A percentile compares a stretch with the other conserved stretches of the same genome.
phyloP scores from a whole-genome alignment of 495 filamentous ascomycete genomes.

The Pyronema domesticum region DNA sequence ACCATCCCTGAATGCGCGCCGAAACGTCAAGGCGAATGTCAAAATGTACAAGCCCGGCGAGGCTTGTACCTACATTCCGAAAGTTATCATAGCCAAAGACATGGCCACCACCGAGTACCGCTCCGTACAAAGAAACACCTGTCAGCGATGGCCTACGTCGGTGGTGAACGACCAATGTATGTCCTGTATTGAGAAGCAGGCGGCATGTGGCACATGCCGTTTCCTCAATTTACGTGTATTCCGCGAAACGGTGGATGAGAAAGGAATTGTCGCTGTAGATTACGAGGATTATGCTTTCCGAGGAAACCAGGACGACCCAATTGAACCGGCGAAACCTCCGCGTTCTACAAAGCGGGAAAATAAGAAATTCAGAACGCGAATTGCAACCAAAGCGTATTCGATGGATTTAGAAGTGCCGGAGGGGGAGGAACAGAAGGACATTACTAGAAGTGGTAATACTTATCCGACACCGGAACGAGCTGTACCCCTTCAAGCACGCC shows the following conservation, averaged over 20 bases:
- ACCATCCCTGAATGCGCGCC: no score
- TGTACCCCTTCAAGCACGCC: background rate
- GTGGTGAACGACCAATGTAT: constrained; percentile 10
- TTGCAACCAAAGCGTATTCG: background rate
- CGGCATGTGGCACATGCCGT: constrained; percentile 12
- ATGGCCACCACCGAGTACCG: background rate
- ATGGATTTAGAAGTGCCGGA: background rate
- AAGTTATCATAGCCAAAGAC: background rate
- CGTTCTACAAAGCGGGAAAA: background rate
- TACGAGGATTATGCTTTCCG: constrained; percentile 9
- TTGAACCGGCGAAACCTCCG: background rate
- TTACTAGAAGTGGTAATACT: background rate
- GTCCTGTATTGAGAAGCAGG: constrained; percentile 18
- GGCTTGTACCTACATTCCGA: background rate
- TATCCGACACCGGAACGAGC: background rate
- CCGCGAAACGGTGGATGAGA: background rate
- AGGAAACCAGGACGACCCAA: constrained; percentile 3
- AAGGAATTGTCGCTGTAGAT: background rate
- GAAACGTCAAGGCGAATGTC: background rate
- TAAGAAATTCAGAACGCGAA: background rate
- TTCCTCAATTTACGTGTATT: constrained; percentile 18
- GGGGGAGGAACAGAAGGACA: background rate
- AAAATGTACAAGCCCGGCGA: background rate
- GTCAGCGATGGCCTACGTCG: background rate
- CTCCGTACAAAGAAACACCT: background rate